These are phyloP conservation scores for Cryphonectria parasitica DNA, from an alignment of 2,329 filamentous ascomycete species.

Conservation along the genomic window DNA sequence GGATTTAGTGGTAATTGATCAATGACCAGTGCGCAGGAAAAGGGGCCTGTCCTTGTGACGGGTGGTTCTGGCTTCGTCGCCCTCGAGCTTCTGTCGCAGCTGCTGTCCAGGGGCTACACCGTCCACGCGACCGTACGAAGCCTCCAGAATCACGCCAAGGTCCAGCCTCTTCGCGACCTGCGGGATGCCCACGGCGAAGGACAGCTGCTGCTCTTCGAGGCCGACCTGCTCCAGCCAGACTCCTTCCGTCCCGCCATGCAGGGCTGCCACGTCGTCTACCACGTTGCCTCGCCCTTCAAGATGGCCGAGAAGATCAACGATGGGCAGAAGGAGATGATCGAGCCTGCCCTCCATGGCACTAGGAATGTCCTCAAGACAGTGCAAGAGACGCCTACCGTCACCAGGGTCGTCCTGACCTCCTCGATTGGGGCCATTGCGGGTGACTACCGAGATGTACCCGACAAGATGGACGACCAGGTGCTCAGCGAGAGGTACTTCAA, in stretches of 20 bases:
- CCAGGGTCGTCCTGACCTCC: conserved; percentile 36
- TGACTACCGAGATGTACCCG: conserved; percentile 34
- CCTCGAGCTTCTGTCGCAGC: conserved; percentile 46
- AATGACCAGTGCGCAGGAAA: neutral
- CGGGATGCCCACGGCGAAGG: conserved; percentile 26
- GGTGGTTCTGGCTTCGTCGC: conserved; percentile 67
- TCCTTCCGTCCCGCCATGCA: conserved; percentile 37
- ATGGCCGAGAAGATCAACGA: conserved; percentile 35
- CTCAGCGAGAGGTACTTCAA: conserved; percentile 35
- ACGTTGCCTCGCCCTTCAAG: conserved; percentile 42
- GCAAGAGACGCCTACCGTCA: conserved; percentile 32
- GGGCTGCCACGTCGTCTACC: conserved; percentile 39
- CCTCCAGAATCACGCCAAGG: conserved; percentile 26
- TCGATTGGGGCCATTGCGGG: conserved; percentile 35
- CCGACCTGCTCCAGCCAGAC: conserved; percentile 36
- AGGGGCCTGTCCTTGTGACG: conserved; percentile 52
- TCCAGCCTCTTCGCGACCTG: conserved; percentile 23
- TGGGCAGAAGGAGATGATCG: conserved; percentile 34
- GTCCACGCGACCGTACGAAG: conserved; percentile 29
- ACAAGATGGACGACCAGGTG: conserved; percentile 28
- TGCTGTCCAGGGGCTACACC: conserved; percentile 25
- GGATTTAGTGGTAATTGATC: neutral
- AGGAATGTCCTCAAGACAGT: conserved; percentile 35
- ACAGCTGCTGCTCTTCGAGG: conserved; percentile 36
- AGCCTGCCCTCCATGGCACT: conserved; percentile 36